Conservation (phyloP, 805 yeast species). For the Yarrowia sp. region DNA sequence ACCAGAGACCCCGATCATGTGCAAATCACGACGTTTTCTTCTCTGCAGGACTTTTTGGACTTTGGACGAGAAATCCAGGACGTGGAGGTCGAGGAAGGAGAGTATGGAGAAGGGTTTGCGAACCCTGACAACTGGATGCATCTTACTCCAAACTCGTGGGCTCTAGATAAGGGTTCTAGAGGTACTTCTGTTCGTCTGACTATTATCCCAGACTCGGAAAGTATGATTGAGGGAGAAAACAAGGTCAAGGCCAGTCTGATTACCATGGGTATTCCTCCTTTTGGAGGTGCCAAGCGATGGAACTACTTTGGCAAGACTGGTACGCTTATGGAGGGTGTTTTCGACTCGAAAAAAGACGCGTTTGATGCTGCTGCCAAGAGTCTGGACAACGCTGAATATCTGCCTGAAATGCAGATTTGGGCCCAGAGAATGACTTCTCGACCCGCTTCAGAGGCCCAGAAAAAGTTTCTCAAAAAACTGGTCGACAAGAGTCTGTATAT, state of each 20-base stretch:
- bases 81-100: not conserved
- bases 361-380: not conserved
- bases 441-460: not conserved
- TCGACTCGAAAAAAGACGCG: not conserved
- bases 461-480: not conserved
- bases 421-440: no score
- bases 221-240: not conserved
- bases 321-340: not conserved
- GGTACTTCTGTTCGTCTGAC: not conserved
- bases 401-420: constrained; percentile 1
- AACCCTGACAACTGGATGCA: constrained; percentile 18
- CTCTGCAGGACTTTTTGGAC: constrained; percentile 13
- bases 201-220: not conserved
- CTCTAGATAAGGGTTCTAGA: not conserved
- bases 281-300: not conserved
- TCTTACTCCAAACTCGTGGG: constrained; percentile 16
- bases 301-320: not conserved
- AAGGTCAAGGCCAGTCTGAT: not conserved
- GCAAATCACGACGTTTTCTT: not conserved
- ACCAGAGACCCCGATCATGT: not conserved
- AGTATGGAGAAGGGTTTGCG: constrained; percentile 16
- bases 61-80: constrained; percentile 10
- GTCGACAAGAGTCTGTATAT: not conserved
- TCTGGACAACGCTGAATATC: not conserved
- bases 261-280: not conserved